Evolutionary conservation across 148 eudicot genomes (phyloP).

Genomic region (Vaccinium vitisidaea): DNA sequence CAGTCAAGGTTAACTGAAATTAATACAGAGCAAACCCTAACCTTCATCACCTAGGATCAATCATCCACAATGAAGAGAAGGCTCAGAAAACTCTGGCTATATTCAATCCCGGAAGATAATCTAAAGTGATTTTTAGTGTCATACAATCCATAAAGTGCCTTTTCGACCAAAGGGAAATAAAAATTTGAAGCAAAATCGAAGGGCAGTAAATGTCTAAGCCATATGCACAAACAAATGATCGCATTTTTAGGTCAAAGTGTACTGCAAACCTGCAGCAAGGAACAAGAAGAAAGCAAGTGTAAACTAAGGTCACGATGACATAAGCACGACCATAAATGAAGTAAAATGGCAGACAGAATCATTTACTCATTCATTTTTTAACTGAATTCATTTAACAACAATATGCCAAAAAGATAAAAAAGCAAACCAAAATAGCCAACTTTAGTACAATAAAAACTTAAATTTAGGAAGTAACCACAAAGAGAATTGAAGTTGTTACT

Average conservation of each 20-base stretch:
- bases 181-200: neutral
- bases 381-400: neutral
- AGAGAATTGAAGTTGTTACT: neutral
- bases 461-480: neutral
- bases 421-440: neutral
- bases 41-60: neutral
- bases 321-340: neutral
- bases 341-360: neutral
- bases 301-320: neutral
- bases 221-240: conserved; percentile 1
- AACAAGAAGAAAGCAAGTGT: neutral
- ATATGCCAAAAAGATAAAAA: neutral
- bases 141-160: neutral
- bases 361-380: neutral
- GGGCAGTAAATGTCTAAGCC: neutral
- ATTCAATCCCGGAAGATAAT: neutral
- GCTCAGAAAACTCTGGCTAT: neutral
- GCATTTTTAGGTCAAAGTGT: neutral
- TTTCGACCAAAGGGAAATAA: neutral
- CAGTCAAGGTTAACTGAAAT: neutral
- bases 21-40: neutral
- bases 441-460: neutral
- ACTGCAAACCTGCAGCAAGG: neutral
- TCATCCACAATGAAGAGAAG: neutral
- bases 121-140: neutral